Evolutionary conservation across 306 rosid genomes (phyloP), one percentile per base, ranked within the genome.

Genomic region (Cucurbita ficifolia): DNA sequence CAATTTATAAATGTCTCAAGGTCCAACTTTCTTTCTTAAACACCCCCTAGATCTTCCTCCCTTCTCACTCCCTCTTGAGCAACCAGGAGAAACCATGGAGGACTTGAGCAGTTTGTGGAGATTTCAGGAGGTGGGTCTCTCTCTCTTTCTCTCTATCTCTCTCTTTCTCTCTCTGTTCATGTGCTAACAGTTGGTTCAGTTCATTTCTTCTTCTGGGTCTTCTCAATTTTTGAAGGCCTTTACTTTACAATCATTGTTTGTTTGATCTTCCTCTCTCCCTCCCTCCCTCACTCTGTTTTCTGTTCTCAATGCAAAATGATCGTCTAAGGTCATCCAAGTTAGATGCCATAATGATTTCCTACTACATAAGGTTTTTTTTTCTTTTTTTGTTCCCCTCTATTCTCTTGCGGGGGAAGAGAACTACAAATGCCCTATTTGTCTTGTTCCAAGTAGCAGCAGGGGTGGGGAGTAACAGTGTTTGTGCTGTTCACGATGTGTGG

Each of bases 111-210:
- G 83, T 21, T 36, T 77, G 4, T 86, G 90, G 89, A 78, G 61
- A 62, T 79, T 50, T 58, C 84, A 70, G 1, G 88, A 89, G 95
- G 98, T 92, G 77, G 75, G 89, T 82, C 71, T 59, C 70, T 57
- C 57, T 72, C 43, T 72, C 43, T 22, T 8, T 73, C 75, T 70
- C 1, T 57, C 33, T 21, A n/a, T 57, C 57, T 72, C 43, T 57
- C 57, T 72, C 43, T 22, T 8, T 73, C 75, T 70, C 1, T 57
- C 33, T 21, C 45, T 14, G 3, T 48, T 51, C 78, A 63, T 55
- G 1, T 18, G 58, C 56, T 76, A 8, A 46, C 56, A 55, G 72
- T 75, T 45, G 71, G 39, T 2, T 60, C 71, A 21, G n/a, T 60
- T 45, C 67, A 35, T 84, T 77, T 39, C 36, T 74, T 76, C 59